Evolutionary conservation across 2,329 filamentous ascomycete genomes (phyloP).

Genomic region (Sphaerulina vaccinii): DNA sequence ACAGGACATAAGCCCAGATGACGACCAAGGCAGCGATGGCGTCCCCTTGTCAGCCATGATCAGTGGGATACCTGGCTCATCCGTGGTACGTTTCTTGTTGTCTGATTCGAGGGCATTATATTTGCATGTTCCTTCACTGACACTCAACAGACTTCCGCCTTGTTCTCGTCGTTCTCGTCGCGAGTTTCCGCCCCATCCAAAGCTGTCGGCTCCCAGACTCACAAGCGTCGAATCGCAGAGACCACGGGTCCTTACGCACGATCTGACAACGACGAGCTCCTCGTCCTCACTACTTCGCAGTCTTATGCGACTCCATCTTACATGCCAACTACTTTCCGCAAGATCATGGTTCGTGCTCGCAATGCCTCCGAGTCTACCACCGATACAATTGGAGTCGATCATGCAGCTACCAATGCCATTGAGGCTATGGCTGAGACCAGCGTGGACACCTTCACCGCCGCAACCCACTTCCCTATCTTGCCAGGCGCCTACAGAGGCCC

Average conservation of each 20-base stretch:
- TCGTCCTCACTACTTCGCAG: background rate
- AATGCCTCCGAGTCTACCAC: background rate
- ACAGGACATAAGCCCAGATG: background rate
- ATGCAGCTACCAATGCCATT: background rate
- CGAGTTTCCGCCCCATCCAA: background rate
- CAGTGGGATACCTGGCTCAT: background rate
- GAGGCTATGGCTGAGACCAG: background rate
- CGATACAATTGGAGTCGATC: background rate
- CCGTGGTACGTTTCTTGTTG: background rate
- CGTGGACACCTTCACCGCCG: background rate
- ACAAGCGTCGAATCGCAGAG: background rate
- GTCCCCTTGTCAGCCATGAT: background rate
- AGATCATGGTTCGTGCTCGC: background rate
- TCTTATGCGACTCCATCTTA: background rate
- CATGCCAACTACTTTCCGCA: background rate
- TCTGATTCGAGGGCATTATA: background rate
- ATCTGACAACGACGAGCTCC: background rate
- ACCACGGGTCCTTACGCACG: background rate
- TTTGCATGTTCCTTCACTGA: background rate
- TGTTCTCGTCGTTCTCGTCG: background rate
- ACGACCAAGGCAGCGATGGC: slow-evolving; percentile 4
- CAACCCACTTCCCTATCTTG: background rate
- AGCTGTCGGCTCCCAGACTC: background rate
- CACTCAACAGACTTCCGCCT: background rate
- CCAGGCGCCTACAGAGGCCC: background rate